Conservation (phyloP, 306 rosid genomes). For the Erythrophleum fordii region DNA sequence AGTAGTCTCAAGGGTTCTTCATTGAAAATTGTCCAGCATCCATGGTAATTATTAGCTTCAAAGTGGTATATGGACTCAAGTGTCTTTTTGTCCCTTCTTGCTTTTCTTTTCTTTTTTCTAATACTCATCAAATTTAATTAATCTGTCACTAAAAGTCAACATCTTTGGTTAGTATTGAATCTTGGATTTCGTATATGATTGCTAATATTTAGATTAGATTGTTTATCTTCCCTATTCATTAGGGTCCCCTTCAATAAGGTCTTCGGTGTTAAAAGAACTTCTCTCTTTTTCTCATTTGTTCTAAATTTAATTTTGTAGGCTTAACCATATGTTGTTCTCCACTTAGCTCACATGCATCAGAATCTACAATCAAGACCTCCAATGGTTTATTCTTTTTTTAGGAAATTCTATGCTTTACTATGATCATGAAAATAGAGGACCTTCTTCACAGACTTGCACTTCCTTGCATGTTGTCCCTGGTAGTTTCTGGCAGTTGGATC, state of each 20-base stretch:
- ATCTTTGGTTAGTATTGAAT: slow-evolving; percentile 23
- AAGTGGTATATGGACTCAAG: slow-evolving; percentile 48
- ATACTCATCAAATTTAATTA: slow-evolving; percentile 27
- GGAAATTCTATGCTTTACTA: slow-evolving; percentile 43
- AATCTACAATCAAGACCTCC: slow-evolving; percentile 35
- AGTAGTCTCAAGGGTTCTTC: slow-evolving; percentile 53
- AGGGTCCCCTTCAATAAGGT: slow-evolving; percentile 32
- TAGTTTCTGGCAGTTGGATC: slow-evolving; percentile 47
- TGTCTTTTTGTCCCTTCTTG: slow-evolving; percentile 10
- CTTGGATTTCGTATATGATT: neutral
- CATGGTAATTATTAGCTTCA: slow-evolving; percentile 50
- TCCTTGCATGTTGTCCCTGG: slow-evolving; percentile 49
- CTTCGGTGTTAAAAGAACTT: slow-evolving; percentile 34
- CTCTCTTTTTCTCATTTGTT: neutral
- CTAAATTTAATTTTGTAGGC: slow-evolving; percentile 29
- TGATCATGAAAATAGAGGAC: slow-evolving; percentile 52
- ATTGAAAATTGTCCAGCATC: slow-evolving; percentile 45
- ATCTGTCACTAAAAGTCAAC: slow-evolving; percentile 5
- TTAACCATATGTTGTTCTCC: slow-evolving; percentile 30
- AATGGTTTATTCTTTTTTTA: slow-evolving; percentile 43
- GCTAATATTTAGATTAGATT: slow-evolving; percentile 23
- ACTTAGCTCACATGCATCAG: slow-evolving; percentile 37
- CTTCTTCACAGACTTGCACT: slow-evolving; percentile 46
- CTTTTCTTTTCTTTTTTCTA: neutral
- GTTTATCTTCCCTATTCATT: slow-evolving; percentile 33